These are phyloP conservation scores for Akebia trifoliata DNA, from an alignment of 164 flowering plant genomes.

Conservation along the genomic window DNA sequence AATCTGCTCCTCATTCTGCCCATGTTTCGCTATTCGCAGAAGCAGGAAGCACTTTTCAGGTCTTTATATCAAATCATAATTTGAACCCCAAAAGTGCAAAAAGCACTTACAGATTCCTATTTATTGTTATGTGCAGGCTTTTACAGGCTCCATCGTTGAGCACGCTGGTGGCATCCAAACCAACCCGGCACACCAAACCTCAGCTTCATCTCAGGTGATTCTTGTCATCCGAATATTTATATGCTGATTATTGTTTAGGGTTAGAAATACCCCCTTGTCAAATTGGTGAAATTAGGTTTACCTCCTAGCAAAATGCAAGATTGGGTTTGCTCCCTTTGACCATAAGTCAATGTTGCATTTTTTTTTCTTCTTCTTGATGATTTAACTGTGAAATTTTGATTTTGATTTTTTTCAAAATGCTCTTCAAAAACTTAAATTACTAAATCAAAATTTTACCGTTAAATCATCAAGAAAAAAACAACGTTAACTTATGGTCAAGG, in stretches of 20 bases:
- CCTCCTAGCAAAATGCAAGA: no score
- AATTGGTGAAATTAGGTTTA: not conserved
- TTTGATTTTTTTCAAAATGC: no score
- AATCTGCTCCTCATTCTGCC: no score
- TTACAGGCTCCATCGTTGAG: slow-evolving; percentile 72
- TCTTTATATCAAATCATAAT: not conserved
- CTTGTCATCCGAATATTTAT: not conserved
- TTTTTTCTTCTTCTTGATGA: no score
- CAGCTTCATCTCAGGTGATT: slow-evolving; percentile 41
- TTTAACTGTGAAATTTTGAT: no score
- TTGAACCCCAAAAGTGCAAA: not conserved
- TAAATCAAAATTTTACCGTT: no score
- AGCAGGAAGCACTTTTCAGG: not conserved
- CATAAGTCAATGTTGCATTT: no score
- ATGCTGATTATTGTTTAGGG: not conserved
- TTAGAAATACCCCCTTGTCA: not conserved
- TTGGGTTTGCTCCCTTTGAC: no score
- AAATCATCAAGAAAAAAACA: no score
- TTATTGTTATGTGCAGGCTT: slow-evolving; percentile 44
- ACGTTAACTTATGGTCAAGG: no score
- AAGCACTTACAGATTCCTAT: not conserved
- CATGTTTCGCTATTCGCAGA: no score
- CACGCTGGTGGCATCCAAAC: slow-evolving; percentile 35
- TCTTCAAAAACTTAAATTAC: no score
- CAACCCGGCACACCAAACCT: slow-evolving; percentile 15